Conservation (phyloP, 2,329 filamentous ascomycete genomes). For the Penicillium sp. region DNA sequence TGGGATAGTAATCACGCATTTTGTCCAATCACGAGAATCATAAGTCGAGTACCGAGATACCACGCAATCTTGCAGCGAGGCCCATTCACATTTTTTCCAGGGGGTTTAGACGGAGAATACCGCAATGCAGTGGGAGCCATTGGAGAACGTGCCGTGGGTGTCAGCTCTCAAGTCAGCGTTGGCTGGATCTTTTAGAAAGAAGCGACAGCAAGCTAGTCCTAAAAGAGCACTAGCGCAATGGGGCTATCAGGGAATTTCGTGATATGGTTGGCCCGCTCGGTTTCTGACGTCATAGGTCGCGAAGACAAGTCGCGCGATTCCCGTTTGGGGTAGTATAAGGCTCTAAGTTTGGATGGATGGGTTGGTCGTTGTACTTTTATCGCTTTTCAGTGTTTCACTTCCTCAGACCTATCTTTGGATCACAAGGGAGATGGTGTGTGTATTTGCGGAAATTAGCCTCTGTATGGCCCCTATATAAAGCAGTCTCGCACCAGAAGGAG, state of each 20-base stretch:
- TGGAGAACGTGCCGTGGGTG: neutral
- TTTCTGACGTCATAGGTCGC: conserved; percentile 30
- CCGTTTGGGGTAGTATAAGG: conserved; percentile 24
- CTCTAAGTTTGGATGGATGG: conserved; percentile 13
- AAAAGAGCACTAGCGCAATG: neutral
- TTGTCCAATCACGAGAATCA: neutral
- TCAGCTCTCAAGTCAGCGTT: conserved; percentile 2
- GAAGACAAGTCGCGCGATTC: conserved; percentile 17
- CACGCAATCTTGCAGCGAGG: neutral
- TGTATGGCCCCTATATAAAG: conserved; percentile 11
- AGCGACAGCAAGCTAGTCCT: neutral
- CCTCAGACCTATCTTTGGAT: conserved; percentile 21
- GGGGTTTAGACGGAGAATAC: neutral
- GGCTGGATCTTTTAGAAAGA: neutral
- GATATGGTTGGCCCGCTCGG: conserved; percentile 30
- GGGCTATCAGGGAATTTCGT: neutral
- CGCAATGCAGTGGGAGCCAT: neutral
- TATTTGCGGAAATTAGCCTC: neutral
- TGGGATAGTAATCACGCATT: neutral
- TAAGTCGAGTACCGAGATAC: neutral
- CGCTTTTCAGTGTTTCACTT: conserved; percentile 23
- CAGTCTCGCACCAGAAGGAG: neutral
- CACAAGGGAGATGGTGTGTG: neutral
- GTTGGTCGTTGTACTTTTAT: conserved; percentile 17
- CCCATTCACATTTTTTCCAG: neutral